Evolutionary conservation across 495 filamentous ascomycete genomes (phyloP), one percentile per base, ranked within the genome.

Genomic region (Echria macrotheca): DNA sequence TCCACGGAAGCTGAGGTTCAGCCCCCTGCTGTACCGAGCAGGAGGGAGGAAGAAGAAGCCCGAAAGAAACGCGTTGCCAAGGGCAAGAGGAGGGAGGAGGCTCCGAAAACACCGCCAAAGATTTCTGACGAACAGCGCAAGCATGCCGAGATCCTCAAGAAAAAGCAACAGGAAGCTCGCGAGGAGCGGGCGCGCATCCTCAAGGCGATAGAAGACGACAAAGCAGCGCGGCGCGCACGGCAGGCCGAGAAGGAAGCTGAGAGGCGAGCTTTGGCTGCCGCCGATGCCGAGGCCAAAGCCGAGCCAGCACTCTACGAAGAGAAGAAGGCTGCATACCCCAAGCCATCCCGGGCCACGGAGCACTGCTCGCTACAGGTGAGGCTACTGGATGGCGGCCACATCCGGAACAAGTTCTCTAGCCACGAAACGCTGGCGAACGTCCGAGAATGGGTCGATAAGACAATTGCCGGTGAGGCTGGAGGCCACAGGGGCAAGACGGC

Each of bases 381-480:
- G 1, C 71, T 96, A 0, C 85, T 95, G 32, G 89, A 96, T 60
- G 91, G 91, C 10, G 80, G 79, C 24, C 88, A 80, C 11, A 78
- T 96, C 39, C 81, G 87, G 24, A 72, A 71, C 21, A 81, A 75
- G 17, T 96, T 97, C 61, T 67, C 76, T 0, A 76, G 80, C 37
- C 70, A 69, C 1, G 71, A 79, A 9, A 86, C 79, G 11, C 75
- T 96, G n/a, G 68, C 58, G 5, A 78, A 86, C 31, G 86, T 97
- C 2, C 77, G 91, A 3, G 55, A 73, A 4, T 96, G 88, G 87
- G 72, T 97, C 9, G 87, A 93, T 45, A 61, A 67, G 21, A 61
- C 61, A 9, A 52, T 62, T 10, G 25, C 49, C 21, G 45, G 38
- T 11, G 38, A 41, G 9, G 19, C 24, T 12, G 15, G 5, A n/a